Base-by-base conservation (phyloP, 345 rosid species). In the Microcos paniculata region DNA sequence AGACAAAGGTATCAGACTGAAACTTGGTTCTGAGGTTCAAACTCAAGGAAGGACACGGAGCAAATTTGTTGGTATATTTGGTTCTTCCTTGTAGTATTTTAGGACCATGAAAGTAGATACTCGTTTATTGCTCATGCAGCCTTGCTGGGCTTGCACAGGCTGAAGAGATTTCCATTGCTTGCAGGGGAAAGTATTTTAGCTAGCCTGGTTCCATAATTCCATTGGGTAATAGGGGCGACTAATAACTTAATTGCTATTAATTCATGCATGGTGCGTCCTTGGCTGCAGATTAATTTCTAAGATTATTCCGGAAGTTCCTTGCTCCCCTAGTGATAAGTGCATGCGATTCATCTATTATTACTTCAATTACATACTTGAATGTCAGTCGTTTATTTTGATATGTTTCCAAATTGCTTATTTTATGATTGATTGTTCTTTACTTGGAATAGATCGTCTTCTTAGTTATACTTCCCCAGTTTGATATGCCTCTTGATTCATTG, bases 401-500 rank as follows among this genome's bases (percentile, higher is more conserved):
- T 4, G 9, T 65, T 40, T 35, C n/a, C 31, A 19, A 14, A 30
- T 19, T 33, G 26, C 43, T 38, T 19, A 19, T 33, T 68, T 67
- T 67, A n/a, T 42, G 52, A 52, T 77, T 73, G 59, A 21, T 30
- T 62, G 57, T 51, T 23, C 62, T 16, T 23, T 70, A 23, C 21
- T 49, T 61, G 49, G 33, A 13, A 13, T 31, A 8, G 31, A n/a
- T 72, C 24, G 14, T 46, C 67, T 48, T 18, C 53, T 26, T 21
- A 53, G 66, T 31, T 30, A 40, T 79, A 56, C 14, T 26, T 31
- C 21, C 53, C 12, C 14, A 14, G 8, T 33, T 48, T 55, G 18
- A 28, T 58, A 26, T 46, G 31, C 73, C 74, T 71, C 35, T 53
- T 11, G 45, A 24, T 72, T 62, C 30, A 59, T 63, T 71, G 51